Base-by-base conservation (phyloP, 495 filamentous ascomycete species). In the Amphirosellinia nigrospora region DNA sequence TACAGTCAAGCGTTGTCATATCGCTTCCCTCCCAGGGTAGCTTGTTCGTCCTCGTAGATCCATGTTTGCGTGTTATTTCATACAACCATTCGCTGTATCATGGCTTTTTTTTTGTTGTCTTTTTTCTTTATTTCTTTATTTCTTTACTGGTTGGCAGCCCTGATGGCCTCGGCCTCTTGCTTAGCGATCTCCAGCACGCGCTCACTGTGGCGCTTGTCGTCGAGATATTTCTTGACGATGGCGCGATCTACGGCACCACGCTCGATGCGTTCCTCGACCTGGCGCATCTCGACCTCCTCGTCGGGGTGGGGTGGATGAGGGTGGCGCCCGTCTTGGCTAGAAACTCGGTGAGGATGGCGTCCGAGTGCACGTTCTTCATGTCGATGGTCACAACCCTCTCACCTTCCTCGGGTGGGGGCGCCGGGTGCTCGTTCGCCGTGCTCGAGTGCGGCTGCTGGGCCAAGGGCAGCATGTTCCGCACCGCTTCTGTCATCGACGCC, bases 311-410 rank as follows among this genome's bases (percentile, higher is more conserved):
- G 28, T 83, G 70, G 3, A 97, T 79, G 26, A 81, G 81, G 59
- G 83, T 80, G 11, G 92, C 94, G 4, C 87, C 87, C 0, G 93
- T 97, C 75, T 90, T 80, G 26, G 83, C 79, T 68, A 94, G 75
- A 34, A 99, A 85, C 65, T 89, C 83, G 7, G 81, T 77, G 72
- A 93, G 87, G 69, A 99, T 98, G 58, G 88, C 81, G 13, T 80
- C 78, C 32, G 88, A 89, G 32, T 84, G 79, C 56, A 83, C 79
- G 76, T 89, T 75, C 76, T 89, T 91, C 84, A 93, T 87, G 64
- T 91, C 84, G 66, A 95, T 89, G 0, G 80, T 83, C 63, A 85
- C 75, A 34, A 77, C 70, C 68, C 80, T 66, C 76, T 86, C 84
- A 46, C 79, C 79, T 38, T 84, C 76, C 53, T 76, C 78, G 15